Conservation (phyloP, 2,329 filamentous ascomycete genomes). For the Xylaria sp. region DNA sequence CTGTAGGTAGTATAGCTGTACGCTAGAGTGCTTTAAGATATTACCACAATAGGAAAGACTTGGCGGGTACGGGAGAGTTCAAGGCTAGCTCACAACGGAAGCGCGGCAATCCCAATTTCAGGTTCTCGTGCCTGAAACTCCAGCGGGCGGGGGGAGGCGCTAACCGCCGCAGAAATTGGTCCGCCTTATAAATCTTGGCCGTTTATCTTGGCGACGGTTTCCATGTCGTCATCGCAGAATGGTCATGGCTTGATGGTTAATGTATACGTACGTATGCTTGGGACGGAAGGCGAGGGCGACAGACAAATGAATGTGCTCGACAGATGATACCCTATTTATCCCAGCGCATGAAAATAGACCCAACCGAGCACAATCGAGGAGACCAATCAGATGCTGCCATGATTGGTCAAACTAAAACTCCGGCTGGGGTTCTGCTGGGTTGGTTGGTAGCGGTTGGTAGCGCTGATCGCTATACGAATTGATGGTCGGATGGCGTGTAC, state of each 20-base stretch:
- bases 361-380: too few relatives aligned
- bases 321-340: too few relatives aligned
- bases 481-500: constrained; percentile 8
- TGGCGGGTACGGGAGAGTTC: constrained; percentile 14
- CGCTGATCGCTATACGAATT: constrained; percentile 19
- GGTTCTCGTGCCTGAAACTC: constrained; percentile 18
- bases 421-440: background rate
- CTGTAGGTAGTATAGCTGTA: too few relatives aligned
- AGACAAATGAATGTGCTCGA: background rate
- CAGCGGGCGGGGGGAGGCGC: background rate
- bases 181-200: constrained; percentile 8
- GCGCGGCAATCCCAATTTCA: constrained; percentile 1
- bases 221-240: constrained; percentile 12
- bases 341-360: too few relatives aligned
- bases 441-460: too few relatives aligned
- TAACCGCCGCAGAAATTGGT: background rate
- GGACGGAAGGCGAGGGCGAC: background rate
- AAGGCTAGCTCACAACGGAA: background rate
- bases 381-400: background rate
- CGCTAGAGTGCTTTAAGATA: background rate
- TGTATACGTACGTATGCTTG: too few relatives aligned
- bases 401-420: background rate
- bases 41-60: constrained; percentile 20
- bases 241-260: too few relatives aligned
- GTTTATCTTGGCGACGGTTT: background rate